phyloP scores from a whole-genome alignment of 257 asterid species.

The Ilex asprella region DNA sequence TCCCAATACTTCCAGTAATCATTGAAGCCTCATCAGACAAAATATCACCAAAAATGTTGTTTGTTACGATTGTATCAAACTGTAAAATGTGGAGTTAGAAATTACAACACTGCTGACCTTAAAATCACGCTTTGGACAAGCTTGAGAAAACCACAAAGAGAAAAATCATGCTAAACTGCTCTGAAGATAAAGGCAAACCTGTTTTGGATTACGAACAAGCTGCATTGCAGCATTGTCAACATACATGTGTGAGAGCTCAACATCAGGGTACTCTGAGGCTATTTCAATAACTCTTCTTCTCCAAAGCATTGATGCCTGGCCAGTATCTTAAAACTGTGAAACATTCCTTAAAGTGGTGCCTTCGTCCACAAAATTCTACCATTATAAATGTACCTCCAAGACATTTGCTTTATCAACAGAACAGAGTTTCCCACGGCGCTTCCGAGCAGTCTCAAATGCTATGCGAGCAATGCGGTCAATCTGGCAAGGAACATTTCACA shows the following conservation, averaged over 20 bases:
- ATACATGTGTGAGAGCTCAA: constrained; percentile 97
- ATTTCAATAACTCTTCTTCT: constrained; percentile 58
- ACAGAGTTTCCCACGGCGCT: constrained; percentile 83
- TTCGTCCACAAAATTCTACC: constrained; percentile 54
- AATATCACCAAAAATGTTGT: constrained; percentile 94
- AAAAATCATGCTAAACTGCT: not conserved
- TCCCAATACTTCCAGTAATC: constrained; percentile 98
- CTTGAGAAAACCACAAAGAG: not conserved
- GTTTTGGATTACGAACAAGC: constrained; percentile 93
- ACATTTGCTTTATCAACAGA: constrained; percentile 99
- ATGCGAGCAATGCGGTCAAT: constrained; percentile 94
- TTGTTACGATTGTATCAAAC: constrained; percentile 95
- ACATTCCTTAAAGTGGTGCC: not conserved
- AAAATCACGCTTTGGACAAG: constrained; percentile 1
- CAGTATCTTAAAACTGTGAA: constrained; percentile 16
- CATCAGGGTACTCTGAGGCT: constrained; percentile 83
- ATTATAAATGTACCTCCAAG: constrained; percentile 58
- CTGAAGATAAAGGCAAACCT: constrained; percentile 34
- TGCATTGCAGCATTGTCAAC: constrained; percentile 99
- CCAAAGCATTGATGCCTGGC: constrained; percentile 96
- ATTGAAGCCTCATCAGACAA: constrained; percentile 97
- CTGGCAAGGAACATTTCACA: constrained; percentile 34
- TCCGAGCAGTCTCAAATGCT: constrained; percentile 93
- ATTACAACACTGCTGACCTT: constrained; percentile 6
- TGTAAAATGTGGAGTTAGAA: constrained; percentile 32